These are phyloP conservation scores for Eustoma russellianum DNA, from an alignment of 257 asterid species.

Conservation along the genomic window DNA sequence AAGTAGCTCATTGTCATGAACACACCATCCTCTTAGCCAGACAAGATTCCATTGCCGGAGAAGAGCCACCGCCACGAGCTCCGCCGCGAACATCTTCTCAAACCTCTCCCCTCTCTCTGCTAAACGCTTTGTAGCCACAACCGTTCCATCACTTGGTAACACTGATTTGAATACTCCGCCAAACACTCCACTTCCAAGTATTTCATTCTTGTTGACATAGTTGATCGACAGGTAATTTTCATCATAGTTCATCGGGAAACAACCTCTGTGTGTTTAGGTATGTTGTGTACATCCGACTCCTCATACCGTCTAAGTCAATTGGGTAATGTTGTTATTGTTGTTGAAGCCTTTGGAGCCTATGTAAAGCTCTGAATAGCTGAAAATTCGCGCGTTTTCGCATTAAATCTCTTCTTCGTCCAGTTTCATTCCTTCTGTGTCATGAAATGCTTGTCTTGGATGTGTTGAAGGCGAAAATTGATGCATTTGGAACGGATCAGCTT, in stretches of 20 bases:
- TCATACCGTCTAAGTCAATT: too few species aligned
- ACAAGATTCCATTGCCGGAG: conserved; percentile 98
- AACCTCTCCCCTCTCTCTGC: conserved; percentile 63
- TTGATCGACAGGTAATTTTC: too few species aligned
- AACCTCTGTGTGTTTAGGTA: too few species aligned
- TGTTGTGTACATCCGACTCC: too few species aligned
- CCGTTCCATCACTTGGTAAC: conserved; percentile 79
- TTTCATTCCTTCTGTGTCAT: conserved; percentile 69
- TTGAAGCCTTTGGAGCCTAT: conserved; percentile 69
- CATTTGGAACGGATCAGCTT: conserved; percentile 39
- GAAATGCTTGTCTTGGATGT: conserved; percentile 18
- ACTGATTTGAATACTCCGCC: conserved; percentile 71
- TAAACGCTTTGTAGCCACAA: conserved; percentile 83
- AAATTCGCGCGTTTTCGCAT: conserved; percentile 61
- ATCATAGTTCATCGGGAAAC: too few species aligned
- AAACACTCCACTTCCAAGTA: conserved; percentile 83
- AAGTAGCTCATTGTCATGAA: conserved; percentile 53
- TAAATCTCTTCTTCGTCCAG: conserved; percentile 31
- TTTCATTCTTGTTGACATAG: too few species aligned
- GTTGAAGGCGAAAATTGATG: conserved; percentile 25
- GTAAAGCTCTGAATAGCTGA: conserved; percentile 83
- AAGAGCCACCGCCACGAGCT: conserved; percentile 87
- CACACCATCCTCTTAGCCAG: conserved; percentile 82
- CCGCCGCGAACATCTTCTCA: conserved; percentile 88
- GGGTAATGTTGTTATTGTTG: too few species aligned